Evolutionary conservation across 2,329 filamentous ascomycete species (phyloP), one percentile per base, ranked within the genome.

Genomic region (Coleophoma eucalyptorum): DNA sequence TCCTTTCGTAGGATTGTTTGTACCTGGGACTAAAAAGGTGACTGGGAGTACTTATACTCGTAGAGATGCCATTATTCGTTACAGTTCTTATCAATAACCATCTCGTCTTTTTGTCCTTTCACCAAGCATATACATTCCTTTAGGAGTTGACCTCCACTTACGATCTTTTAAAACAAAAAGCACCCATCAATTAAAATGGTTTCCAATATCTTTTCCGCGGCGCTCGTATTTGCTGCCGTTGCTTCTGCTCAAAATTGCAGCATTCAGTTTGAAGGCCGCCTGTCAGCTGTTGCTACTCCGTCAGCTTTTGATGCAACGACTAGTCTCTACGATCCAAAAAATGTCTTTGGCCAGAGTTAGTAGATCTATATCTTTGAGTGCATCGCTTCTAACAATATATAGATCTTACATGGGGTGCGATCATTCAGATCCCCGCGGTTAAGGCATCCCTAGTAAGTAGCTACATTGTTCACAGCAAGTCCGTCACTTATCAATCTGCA

Each of bases 351-450:
- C 43, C 68, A 75, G 56, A 65, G 69, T 69, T 54, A 4, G 62
- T 55, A 37, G 32, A 3, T 1, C 10, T 8, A 19, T 13, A 18
- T 16, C 21, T 32, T 35, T 7, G 42, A 31, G 4, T 19, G 31
- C n/a, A 11, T n/a, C 15, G 37, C 54, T 55, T 37, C 55, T 40
- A 12, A 21, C 11, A 43, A 4, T 34, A 15, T 37, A 1, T 43
- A 71, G 73, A 74, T 56, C 66, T 81, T 19, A 74, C 69, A 5
- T 79, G 77, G 70, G 75, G 73, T 50, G 58, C 77, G 48, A 71
- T 80, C 34, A 64, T 83, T 31, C 62, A 76, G 51, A 72, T 81
- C 46, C 77, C 76, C 1, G 58, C 64, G 12, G 65, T 67, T 40
- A 55, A 64, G 4, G 50, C 61, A 3, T 76, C 76, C 12, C 58